phyloP scores from a whole-genome alignment of 148 eudicot genomes.

The Polygonum aviculare region DNA sequence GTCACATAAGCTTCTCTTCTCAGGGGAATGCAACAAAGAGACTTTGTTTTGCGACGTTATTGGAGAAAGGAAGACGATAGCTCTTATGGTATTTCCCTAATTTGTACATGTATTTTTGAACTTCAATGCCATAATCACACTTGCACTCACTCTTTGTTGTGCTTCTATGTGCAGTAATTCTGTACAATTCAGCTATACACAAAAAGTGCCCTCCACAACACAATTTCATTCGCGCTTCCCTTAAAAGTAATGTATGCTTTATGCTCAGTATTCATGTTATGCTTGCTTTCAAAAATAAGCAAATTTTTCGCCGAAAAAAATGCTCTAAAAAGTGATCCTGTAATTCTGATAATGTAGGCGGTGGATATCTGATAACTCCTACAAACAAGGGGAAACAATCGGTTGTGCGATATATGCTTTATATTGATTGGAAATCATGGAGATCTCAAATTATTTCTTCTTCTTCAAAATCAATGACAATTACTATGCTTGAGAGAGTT shows the following conservation, averaged over 20 bases:
- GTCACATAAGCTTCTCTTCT: background rate
- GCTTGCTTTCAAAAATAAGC: background rate
- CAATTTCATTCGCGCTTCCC: slow-evolving; percentile 51
- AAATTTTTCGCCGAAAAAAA: too few relatives aligned
- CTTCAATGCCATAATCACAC: background rate
- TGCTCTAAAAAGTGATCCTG: background rate
- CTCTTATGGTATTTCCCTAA: slow-evolving; percentile 42
- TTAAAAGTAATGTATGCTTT: slow-evolving; percentile 64
- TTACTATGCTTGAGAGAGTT: slow-evolving; percentile 50
- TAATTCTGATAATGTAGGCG: slow-evolving; percentile 36
- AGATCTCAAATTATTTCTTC: slow-evolving; percentile 30
- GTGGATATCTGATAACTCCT: slow-evolving; percentile 60
- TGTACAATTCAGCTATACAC: slow-evolving; percentile 54
- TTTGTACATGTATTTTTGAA: background rate
- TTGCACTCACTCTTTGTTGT: slow-evolving; percentile 7
- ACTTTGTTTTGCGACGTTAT: slow-evolving; percentile 54
- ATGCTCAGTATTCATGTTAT: background rate
- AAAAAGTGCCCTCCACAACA: slow-evolving; percentile 50
- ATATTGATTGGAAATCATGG: slow-evolving; percentile 69
- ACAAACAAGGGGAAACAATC: slow-evolving; percentile 42
- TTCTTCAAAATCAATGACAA: slow-evolving; percentile 39
- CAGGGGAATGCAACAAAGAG: slow-evolving; percentile 67
- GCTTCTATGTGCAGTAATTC: slow-evolving; percentile 42
- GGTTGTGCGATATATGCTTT: slow-evolving; percentile 64
- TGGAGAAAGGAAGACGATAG: slow-evolving; percentile 89